These are phyloP conservation scores for Phaseolus coccineus DNA, from an alignment of 331 rosid species.

Conservation along the genomic window DNA sequence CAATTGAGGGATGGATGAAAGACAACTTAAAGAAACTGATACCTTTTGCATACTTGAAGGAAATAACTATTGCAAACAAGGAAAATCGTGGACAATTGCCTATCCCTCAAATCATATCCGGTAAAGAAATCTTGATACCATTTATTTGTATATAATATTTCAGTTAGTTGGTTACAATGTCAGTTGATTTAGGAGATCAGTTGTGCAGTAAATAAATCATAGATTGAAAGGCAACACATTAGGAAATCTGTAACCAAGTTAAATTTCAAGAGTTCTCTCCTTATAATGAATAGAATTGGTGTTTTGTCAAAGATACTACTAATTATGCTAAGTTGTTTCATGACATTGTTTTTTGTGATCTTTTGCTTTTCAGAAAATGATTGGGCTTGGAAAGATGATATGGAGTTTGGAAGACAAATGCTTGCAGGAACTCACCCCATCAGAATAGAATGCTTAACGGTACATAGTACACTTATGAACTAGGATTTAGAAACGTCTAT, in stretches of 20 bases:
- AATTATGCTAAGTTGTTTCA: not conserved
- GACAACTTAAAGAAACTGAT: constrained; percentile 52
- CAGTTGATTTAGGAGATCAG: not conserved
- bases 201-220: not conserved
- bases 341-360: constrained; percentile 21
- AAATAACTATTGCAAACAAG: constrained; percentile 45
- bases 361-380: constrained; percentile 53
- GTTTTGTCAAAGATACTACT: not conserved
- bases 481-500: not conserved
- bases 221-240: not conserved
- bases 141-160: constrained; percentile 16
- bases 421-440: constrained; percentile 79
- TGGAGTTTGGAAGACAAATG: constrained; percentile 80
- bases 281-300: not conserved
- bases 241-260: not conserved
- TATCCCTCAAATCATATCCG: constrained; percentile 60
- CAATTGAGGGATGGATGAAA: constrained; percentile 51
- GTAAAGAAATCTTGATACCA: constrained; percentile 40
- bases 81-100: constrained; percentile 48
- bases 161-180: not conserved
- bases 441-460: constrained; percentile 63
- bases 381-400: constrained; percentile 72
- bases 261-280: not conserved
- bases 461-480: constrained; percentile 34
- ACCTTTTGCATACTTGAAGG: constrained; percentile 50